A percentile compares a stretch with the other conserved stretches of the same genome.
phyloP scores from a whole-genome alignment of 495 filamentous ascomycete species.

The Apodospora peruviana region DNA sequence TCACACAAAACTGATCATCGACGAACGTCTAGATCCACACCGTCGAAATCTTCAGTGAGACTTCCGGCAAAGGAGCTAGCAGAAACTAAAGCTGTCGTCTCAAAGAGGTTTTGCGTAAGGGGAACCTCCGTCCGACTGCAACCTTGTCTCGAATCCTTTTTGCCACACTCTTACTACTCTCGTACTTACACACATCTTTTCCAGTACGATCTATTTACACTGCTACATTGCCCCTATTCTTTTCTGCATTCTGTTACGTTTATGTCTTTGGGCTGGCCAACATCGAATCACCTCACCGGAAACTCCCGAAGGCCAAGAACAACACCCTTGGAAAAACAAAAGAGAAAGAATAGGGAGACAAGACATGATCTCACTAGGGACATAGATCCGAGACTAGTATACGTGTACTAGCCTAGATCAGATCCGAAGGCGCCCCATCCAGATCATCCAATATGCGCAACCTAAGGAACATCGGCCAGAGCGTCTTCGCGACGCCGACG shows the following conservation, averaged over 20 bases:
- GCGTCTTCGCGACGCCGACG: slow-evolving; percentile 44
- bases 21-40: not conserved
- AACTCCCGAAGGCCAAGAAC: slow-evolving; percentile 2
- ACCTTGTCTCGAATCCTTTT: not conserved
- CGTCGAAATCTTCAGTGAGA: not conserved
- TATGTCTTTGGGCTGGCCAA: no score
- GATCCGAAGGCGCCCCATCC: no score
- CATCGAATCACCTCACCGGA: slow-evolving; percentile 1
- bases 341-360: not conserved
- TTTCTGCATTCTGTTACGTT: slow-evolving; percentile 4
- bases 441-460: slow-evolving; percentile 63
- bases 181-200: not conserved
- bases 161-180: not conserved
- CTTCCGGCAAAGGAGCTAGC: not conserved
- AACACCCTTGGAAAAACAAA: no score
- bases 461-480: slow-evolving; percentile 63
- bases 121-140: not conserved
- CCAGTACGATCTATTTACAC: no score
- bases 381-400: not conserved
- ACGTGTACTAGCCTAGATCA: not conserved
- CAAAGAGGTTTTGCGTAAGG: not conserved
- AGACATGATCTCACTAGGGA: not conserved
- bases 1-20: no score
- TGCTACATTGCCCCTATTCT: no score
- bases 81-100: not conserved